Conservation (phyloP, 1,139 yeast genomes). For the Kodamaea derodonti region DNA sequence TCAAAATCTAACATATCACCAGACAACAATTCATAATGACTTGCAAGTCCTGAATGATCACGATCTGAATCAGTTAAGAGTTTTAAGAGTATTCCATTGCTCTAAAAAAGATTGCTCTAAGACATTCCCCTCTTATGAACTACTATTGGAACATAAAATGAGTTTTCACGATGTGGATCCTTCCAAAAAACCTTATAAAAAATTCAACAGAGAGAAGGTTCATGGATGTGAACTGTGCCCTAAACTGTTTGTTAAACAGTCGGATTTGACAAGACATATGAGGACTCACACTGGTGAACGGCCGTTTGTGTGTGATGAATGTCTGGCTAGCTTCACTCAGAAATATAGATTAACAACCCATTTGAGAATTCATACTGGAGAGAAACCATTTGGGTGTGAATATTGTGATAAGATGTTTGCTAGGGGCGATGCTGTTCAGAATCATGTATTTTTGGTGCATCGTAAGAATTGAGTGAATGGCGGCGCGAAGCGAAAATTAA, state of each 20-base stretch:
- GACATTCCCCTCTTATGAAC: constrained; percentile 11
- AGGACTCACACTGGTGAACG: constrained; percentile 26
- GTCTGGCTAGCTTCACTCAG: constrained; percentile 22
- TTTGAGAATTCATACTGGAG: constrained; percentile 24
- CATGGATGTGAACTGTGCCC: constrained; percentile 19
- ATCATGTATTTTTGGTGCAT: constrained; percentile 19
- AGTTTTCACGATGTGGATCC: constrained; percentile 8
- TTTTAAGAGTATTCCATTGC: constrained; percentile 14
- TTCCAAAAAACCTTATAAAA: constrained; percentile 12
- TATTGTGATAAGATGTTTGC: constrained; percentile 25
- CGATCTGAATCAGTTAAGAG: constrained; percentile 6
- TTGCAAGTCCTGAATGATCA: constrained; percentile 6
- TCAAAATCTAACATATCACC: constrained; percentile 12
- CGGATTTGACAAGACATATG: constrained; percentile 23
- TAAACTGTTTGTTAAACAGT: constrained; percentile 18
- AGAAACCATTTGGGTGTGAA: constrained; percentile 23
- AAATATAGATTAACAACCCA: constrained; percentile 26
- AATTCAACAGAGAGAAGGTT: constrained; percentile 12
- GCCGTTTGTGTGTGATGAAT: constrained; percentile 21
- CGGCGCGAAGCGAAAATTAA: too few species aligned
- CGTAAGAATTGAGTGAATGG: constrained; percentile 1
- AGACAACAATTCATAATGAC: constrained; percentile 11
- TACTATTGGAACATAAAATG: constrained; percentile 9
- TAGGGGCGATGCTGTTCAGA: constrained; percentile 26
- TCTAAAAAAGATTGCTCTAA: constrained; percentile 10